phyloP scores from a whole-genome alignment of 441 rosid genomes.

The Arabidopsis hybrid region DNA sequence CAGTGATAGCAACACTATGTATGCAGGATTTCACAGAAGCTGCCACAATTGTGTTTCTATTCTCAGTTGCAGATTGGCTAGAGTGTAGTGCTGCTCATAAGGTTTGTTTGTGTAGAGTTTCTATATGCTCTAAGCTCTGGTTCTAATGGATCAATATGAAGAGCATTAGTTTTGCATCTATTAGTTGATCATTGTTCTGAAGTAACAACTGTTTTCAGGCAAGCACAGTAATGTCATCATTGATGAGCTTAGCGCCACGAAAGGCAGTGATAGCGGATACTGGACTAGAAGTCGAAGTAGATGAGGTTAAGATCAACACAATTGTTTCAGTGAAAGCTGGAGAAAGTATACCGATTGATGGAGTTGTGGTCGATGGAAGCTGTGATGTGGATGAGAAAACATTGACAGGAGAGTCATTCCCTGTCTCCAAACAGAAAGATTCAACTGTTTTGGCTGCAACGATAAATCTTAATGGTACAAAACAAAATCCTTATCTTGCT shows the following conservation, averaged over 20 bases:
- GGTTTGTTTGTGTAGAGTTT: slow-evolving; percentile 45
- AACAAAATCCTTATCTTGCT: not conserved
- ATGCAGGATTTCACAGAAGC: slow-evolving; percentile 79
- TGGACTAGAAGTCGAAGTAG: slow-evolving; percentile 75
- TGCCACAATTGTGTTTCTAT: slow-evolving; percentile 79
- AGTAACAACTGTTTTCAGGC: slow-evolving; percentile 57
- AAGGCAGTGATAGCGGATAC: slow-evolving; percentile 81
- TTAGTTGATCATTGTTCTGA: not conserved
- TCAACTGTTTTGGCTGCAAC: slow-evolving; percentile 91
- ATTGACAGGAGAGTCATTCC: slow-evolving; percentile 86
- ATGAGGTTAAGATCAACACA: slow-evolving; percentile 71
- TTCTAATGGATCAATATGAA: too few species aligned
- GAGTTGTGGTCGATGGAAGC: slow-evolving; percentile 80
- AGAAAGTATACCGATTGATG: slow-evolving; percentile 87
- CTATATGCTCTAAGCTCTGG: not conserved
- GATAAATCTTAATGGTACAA: slow-evolving; percentile 74
- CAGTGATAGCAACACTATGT: slow-evolving; percentile 76
- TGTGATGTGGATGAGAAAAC: slow-evolving; percentile 93
- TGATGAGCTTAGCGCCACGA: slow-evolving; percentile 83
- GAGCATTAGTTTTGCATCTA: not conserved
- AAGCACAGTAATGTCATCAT: slow-evolving; percentile 72
- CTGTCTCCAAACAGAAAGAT: slow-evolving; percentile 73
- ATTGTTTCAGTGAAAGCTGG: slow-evolving; percentile 81
- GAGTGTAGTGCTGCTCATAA: slow-evolving; percentile 83
- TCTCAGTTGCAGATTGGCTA: slow-evolving; percentile 83